A percentile compares a stretch with the other conserved stretches of the same genome.
phyloP scores from a whole-genome alignment of 768 basidiomycete genomes.

The Leccinum barrowsii region DNA sequence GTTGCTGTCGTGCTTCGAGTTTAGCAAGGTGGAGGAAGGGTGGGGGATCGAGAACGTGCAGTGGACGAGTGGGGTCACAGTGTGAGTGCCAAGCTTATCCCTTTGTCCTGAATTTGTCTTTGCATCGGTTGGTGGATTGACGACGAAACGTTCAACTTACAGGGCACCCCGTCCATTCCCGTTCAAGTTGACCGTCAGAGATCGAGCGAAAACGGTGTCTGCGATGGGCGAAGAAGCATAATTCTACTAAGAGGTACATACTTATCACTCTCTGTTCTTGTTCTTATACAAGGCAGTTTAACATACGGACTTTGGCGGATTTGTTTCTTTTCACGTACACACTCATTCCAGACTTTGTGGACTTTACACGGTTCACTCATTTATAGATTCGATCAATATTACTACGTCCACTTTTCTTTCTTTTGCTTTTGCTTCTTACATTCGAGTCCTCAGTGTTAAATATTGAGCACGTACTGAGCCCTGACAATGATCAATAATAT shows the following conservation, averaged over 20 bases:
- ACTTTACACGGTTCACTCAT: background rate
- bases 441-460: background rate
- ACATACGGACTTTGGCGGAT: background rate
- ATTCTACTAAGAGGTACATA: background rate
- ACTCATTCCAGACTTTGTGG: background rate
- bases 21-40: background rate
- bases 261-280: background rate
- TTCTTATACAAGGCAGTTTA: background rate
- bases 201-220: background rate
- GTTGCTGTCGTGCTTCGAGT: constrained; percentile 6
- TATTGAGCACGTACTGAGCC: background rate
- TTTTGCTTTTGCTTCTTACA: background rate
- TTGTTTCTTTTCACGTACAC: background rate
- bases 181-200: background rate
- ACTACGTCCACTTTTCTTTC: background rate
- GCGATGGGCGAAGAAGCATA: background rate
- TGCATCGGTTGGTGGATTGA: background rate
- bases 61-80: constrained; percentile 1
- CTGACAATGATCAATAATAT: background rate
- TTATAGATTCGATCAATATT: background rate
- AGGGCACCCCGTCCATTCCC: constrained; percentile 4
- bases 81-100: background rate
- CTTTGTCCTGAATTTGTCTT: background rate
- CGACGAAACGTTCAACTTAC: background rate
- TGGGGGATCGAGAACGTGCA: constrained; percentile 1